phyloP scores from a whole-genome alignment of 768 basidiomycete species.

The Suillus brevipes region DNA sequence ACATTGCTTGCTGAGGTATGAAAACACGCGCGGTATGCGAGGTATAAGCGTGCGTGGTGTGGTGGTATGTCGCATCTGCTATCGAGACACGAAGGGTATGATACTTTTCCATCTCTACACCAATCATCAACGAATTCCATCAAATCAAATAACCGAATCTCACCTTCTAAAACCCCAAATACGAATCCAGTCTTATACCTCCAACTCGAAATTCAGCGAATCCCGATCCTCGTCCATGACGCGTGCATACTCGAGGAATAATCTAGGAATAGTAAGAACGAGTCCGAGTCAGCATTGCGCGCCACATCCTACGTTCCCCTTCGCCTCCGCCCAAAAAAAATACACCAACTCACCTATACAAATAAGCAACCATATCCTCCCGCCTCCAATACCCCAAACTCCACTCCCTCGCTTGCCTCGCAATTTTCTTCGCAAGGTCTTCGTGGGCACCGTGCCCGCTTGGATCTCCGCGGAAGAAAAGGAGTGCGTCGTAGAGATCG shows the following conservation, averaged over 20 bases:
- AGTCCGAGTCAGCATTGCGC: neutral
- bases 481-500: conserved; percentile 63
- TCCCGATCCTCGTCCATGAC: conserved; percentile 48
- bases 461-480: conserved; percentile 67
- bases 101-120: neutral
- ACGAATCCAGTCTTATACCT: neutral
- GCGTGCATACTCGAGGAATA: conserved; percentile 51
- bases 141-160: neutral
- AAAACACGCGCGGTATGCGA: too few relatives aligned
- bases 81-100: neutral
- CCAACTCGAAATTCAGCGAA: conserved; percentile 27
- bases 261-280: conserved; percentile 23
- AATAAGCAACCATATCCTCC: conserved; percentile 58
- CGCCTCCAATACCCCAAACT: conserved; percentile 52
- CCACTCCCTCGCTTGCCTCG: conserved; percentile 51
- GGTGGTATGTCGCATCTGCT: neutral
- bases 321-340: neutral
- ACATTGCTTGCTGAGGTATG: too few relatives aligned
- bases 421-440: conserved; percentile 53
- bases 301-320: neutral
- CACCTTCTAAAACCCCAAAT: neutral
- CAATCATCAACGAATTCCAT: too few relatives aligned
- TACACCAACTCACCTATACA: conserved; percentile 45
- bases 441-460: conserved; percentile 63
- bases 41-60: too few relatives aligned